Percentiles rank a stretch among this genome's conserved stretches.
phyloP scores from a whole-genome alignment of 768 basidiomycete genomes.

The Asterophora lycoperdoides region DNA sequence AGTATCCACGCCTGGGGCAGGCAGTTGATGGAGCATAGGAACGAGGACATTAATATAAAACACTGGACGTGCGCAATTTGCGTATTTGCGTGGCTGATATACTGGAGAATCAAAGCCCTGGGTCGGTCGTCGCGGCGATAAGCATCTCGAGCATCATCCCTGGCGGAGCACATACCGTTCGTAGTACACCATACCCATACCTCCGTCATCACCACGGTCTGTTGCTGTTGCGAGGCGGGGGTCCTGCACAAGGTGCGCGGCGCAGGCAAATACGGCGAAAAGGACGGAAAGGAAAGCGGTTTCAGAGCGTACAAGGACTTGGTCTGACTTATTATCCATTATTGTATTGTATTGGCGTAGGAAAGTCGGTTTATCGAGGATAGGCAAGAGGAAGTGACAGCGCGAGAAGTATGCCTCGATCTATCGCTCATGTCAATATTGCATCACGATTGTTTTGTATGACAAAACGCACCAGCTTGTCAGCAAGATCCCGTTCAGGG shows the following conservation, averaged over 20 bases:
- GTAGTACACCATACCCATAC: slow-evolving; percentile 87
- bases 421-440: slow-evolving; percentile 37
- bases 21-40: slow-evolving; percentile 89
- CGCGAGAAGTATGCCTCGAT: slow-evolving; percentile 84
- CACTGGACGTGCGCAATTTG: slow-evolving; percentile 88
- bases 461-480: slow-evolving; percentile 65
- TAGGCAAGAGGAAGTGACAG: slow-evolving; percentile 84
- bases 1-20: slow-evolving; percentile 93
- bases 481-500: slow-evolving; percentile 78
- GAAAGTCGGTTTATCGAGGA: slow-evolving; percentile 84
- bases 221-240: slow-evolving; percentile 49
- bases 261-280: slow-evolving; percentile 89
- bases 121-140: slow-evolving; percentile 27
- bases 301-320: slow-evolving; percentile 49
- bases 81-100: slow-evolving; percentile 85
- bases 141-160: slow-evolving; percentile 11
- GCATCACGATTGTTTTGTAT: slow-evolving; percentile 15
- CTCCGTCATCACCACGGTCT: slow-evolving; percentile 66
- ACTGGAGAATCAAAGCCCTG: slow-evolving; percentile 86
- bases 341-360: slow-evolving; percentile 63
- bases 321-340: slow-evolving; percentile 66
- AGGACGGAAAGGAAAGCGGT: slow-evolving; percentile 77
- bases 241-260: slow-evolving; percentile 76
- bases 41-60: slow-evolving; percentile 84
- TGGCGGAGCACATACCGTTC: slow-evolving; percentile 57